Base-by-base conservation (phyloP, 495 filamentous ascomycete genomes). In the Immersiella caudata region DNA sequence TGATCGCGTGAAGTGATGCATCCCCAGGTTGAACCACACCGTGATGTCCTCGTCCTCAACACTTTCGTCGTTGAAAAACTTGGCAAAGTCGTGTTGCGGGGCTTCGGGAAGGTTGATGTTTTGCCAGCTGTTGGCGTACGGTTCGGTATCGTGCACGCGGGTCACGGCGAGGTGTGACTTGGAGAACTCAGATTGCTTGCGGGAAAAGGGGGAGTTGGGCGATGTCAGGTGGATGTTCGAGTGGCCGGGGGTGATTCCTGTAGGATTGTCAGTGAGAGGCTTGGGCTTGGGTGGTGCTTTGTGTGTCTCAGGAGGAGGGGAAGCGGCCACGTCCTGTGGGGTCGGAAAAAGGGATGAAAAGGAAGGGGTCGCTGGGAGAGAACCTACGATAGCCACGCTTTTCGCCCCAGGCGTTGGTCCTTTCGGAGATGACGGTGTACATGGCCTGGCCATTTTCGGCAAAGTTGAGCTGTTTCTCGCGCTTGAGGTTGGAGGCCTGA, bases 1-100 rank as follows among this genome's bases (percentile, higher is more conserved):
- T 21, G 82, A 78, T 55, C 83, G 79, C 1, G 86, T 85, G 29
- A 85, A 78, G 67, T 88, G 86, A 70, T 87, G 85, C 79, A 84
- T 86, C 36, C 85, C 86, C n/a, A 87, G 74, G 69, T 85, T 87
- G 64, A 84, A 78, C 77, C 77, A 80, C 7, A 79, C 58, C 2
- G 79, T 74, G 14, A 88, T 56, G 68, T 89, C 86, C 60, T 80
- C 80, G 62, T 82, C 77, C 29, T 81, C 75, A n/a, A 87, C 73
- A 26, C 63, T 75, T 72, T 88, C 86, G 54, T 76, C 80, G 68
- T 88, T 73, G 62, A 87, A 82, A 68, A 86, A 85, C 60, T 82
- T 81, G 36, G 69, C 66, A 69, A 87, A 88, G 71, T 87, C 80
- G 35, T 86, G 79, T 52, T 81, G 77, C 0, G 86, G 86, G 65